phyloP scores from a whole-genome alignment of 352 stramenopile genomes.

The Phytophthora rubi region DNA sequence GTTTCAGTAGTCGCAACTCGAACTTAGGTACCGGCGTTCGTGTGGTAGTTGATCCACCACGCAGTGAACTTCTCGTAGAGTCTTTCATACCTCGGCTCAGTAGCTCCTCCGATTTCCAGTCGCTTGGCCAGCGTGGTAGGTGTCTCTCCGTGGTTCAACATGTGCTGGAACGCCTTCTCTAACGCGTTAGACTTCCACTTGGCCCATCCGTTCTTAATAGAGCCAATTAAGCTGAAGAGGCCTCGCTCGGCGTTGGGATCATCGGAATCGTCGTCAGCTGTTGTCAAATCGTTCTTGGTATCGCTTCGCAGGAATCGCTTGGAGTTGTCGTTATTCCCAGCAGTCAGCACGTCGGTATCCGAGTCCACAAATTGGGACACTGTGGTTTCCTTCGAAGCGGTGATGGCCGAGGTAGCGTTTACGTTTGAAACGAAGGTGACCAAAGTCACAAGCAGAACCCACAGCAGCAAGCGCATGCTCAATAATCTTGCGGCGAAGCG shows the following conservation, averaged over 20 bases:
- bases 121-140: conserved; percentile 19
- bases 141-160: conserved; percentile 20
- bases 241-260: conserved; percentile 1
- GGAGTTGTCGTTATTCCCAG: conserved; percentile 3
- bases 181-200: conserved; percentile 10
- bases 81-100: conserved; percentile 10
- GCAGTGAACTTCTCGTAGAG: conserved; percentile 13
- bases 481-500: neutral
- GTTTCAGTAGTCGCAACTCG: neutral
- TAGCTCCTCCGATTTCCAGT: conserved; percentile 10
- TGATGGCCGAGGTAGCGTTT: neutral
- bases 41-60: conserved; percentile 9
- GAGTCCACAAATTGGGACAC: neutral
- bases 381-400: neutral
- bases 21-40: neutral
- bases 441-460: conserved; percentile 14
- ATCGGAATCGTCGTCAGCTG: neutral
- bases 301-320: conserved; percentile 20
- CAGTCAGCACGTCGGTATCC: conserved; percentile 13
- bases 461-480: conserved; percentile 24
- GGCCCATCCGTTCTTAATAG: conserved; percentile 13
- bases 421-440: conserved; percentile 9
- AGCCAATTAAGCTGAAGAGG: conserved; percentile 13
- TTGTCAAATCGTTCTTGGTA: conserved; percentile 12
- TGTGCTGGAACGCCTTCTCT: conserved; percentile 22